phyloP scores from a whole-genome alignment of 2,329 filamentous ascomycete genomes.

The Pseudocercospora eumusae region DNA sequence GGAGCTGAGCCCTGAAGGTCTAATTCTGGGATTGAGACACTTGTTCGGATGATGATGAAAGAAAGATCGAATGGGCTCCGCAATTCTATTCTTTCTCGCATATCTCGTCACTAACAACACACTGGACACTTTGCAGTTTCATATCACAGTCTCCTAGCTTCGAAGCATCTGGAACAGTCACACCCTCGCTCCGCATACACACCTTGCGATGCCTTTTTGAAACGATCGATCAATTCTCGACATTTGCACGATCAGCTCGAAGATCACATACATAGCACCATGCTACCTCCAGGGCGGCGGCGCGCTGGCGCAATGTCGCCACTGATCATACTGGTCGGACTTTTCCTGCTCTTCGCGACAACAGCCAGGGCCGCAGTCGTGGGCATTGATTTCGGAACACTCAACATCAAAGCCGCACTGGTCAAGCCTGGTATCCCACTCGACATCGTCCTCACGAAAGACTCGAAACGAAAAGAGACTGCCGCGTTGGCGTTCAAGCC shows the following conservation, averaged over 20 bases:
- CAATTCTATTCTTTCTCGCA: no score
- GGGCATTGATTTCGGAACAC: conserved; percentile 90
- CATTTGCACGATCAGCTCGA: conserved; percentile 4
- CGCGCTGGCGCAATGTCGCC: conserved; percentile 32
- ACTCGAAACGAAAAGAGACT: conserved; percentile 92
- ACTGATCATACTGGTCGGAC: conserved; percentile 24
- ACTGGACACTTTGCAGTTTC: conserved; percentile 1
- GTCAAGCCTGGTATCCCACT: conserved; percentile 97
- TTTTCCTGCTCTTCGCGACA: conserved; percentile 58
- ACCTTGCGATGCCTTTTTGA: conserved; percentile 6
- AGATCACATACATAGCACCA: conserved; percentile 16
- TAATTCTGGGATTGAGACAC: not conserved
- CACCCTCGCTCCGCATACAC: not conserved
- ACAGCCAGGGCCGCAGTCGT: conserved; percentile 70
- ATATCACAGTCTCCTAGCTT: not conserved
- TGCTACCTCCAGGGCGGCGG: conserved; percentile 33
- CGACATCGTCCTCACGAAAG: conserved; percentile 96
- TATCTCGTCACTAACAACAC: not conserved
- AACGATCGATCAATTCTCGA: not conserved
- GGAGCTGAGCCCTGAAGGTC: not conserved
- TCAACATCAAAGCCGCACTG: conserved; percentile 93
- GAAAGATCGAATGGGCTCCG: not conserved
- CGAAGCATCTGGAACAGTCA: conserved; percentile 8
- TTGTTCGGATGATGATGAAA: conserved; percentile 1
- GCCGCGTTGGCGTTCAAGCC: conserved; percentile 94